A percentile compares a stretch with the other conserved stretches of the same genome.
Evolutionary conservation across 106 monocot species (phyloP).

Genomic region (Hemerocallis citrina): DNA sequence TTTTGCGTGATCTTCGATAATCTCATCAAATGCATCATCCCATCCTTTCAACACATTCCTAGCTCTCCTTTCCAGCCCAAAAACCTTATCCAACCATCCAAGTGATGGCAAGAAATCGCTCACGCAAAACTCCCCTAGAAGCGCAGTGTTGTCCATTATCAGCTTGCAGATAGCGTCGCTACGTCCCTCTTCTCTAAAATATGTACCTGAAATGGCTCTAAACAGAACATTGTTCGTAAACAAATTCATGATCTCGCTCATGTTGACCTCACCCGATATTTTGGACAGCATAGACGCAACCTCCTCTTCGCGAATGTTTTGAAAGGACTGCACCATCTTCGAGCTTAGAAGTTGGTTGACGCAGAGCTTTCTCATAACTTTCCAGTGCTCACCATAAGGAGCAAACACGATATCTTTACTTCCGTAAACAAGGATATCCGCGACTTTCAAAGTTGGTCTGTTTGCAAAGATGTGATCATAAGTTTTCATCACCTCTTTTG

Average conservation of each 20-base stretch:
- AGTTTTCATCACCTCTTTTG: conserved; percentile 12
- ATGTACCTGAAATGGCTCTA: background rate
- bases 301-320: background rate
- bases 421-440: background rate
- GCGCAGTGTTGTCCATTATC: background rate
- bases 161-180: background rate
- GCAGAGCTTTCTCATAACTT: conserved; percentile 15
- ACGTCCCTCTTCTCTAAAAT: background rate
- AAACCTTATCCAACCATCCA: conserved; percentile 14
- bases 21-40: conserved; percentile 25
- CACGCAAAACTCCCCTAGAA: background rate
- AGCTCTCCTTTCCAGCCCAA: conserved; percentile 13
- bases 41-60: conserved; percentile 4
- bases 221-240: background rate
- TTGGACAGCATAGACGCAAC: conserved; percentile 1
- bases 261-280: background rate
- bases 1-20: conserved; percentile 19
- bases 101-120: conserved; percentile 33
- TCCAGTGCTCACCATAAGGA: conserved; percentile 31
- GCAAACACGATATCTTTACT: conserved; percentile 5
- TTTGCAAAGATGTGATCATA: conserved; percentile 15
- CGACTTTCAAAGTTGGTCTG: background rate
- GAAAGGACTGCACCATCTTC: conserved; percentile 15
- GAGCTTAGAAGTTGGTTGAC: conserved; percentile 10
- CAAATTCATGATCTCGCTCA: background rate